phyloP scores from a whole-genome alignment of 2,329 filamentous ascomycete genomes.

The Aspergillus proliferans region DNA sequence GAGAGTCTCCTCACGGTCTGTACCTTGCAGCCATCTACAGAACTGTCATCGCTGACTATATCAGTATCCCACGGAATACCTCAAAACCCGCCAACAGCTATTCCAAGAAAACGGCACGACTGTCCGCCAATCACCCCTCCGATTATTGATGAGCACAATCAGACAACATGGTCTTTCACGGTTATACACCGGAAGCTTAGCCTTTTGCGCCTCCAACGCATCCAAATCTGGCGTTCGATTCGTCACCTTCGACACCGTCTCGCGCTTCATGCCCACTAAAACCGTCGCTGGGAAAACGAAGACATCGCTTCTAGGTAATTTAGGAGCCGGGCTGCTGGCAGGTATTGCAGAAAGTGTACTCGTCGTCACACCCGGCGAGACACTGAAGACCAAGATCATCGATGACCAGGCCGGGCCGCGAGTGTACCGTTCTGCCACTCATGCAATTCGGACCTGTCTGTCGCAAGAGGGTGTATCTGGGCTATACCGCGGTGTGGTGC shows the following conservation, averaged over 20 bases:
- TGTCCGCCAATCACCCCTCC: not conserved
- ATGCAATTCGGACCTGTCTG: conserved; percentile 46
- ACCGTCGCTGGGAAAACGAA: not conserved
- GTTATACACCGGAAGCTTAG: conserved; percentile 10
- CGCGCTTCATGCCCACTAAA: conserved; percentile 7
- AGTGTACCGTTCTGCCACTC: conserved; percentile 43
- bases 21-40: not conserved
- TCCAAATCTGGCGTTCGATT: conserved; percentile 14
- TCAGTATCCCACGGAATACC: conserved; percentile 14
- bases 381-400: conserved; percentile 61
- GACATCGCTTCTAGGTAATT: conserved; percentile 48
- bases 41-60: not conserved
- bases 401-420: conserved; percentile 45
- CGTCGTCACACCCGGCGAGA: conserved; percentile 59
- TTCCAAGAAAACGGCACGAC: not conserved
- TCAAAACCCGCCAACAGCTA: conserved; percentile 13
- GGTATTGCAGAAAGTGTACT: conserved; percentile 55
- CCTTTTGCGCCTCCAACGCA: conserved; percentile 13
- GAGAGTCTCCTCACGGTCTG: conserved; percentile 11
- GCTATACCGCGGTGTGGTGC: conserved; percentile 52
- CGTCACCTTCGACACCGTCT: conserved; percentile 11
- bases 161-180: conserved; percentile 6
- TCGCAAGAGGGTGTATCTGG: conserved; percentile 48
- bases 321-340: conserved; percentile 56
- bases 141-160: conserved; percentile 5